A percentile compares a stretch with the other conserved stretches of the same genome.
phyloP scores from a whole-genome alignment of 805 yeast species.

The Tetrapisispora arboricola region DNA sequence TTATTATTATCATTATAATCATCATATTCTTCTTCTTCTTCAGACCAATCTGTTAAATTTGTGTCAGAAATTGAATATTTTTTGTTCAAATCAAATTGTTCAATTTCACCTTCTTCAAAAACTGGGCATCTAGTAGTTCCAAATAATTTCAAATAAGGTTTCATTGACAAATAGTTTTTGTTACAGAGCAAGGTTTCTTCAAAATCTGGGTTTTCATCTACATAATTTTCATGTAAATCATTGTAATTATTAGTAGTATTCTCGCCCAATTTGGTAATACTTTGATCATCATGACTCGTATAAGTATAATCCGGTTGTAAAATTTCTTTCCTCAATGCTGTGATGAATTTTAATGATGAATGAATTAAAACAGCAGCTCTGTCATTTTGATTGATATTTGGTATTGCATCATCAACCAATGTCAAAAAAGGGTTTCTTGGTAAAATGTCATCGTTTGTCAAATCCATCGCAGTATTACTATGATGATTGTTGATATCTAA shows the following conservation, averaged over 20 bases:
- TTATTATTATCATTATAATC: background rate
- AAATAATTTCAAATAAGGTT: conserved; percentile 54
- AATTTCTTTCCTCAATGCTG: conserved; percentile 44
- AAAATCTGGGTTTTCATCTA: no score
- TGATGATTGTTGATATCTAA: conserved; percentile 33
- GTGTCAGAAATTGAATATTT: conserved; percentile 39
- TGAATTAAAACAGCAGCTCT: conserved; percentile 58
- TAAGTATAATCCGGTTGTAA: conserved; percentile 46
- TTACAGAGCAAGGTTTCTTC: background rate
- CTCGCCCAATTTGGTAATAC: conserved; percentile 30
- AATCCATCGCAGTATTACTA: conserved; percentile 47
- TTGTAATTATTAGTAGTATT: background rate
- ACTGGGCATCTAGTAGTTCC: conserved; percentile 56
- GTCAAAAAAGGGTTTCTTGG: conserved; percentile 74
- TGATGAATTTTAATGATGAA: conserved; percentile 56
- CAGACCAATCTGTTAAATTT: conserved; percentile 29
- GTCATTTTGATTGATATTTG: conserved; percentile 52
- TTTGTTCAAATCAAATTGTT: conserved; percentile 29
- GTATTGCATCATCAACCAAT: conserved; percentile 63
- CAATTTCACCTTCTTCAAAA: conserved; percentile 22
- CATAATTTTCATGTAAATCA: background rate
- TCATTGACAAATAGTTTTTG: conserved; percentile 51
- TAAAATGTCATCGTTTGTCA: conserved; percentile 41
- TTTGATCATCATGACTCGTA: background rate
- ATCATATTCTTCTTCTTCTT: background rate